Conservation (phyloP, 495 filamentous ascomycete species). For the Hypoxylon trugodes region DNA sequence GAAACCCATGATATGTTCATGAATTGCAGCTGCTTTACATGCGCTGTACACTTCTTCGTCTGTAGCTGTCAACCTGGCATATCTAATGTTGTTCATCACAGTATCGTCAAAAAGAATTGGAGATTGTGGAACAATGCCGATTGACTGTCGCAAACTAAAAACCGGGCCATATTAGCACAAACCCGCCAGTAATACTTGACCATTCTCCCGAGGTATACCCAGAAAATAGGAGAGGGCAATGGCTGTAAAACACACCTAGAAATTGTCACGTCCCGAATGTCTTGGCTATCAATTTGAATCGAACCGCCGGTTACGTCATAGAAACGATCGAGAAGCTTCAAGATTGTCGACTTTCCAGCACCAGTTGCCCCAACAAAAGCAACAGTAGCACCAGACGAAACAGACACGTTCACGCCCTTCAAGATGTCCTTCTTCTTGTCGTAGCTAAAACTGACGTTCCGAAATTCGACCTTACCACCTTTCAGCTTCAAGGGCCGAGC, state of each 20-base stretch:
- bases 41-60: slow-evolving; percentile 74
- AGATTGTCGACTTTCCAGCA: slow-evolving; percentile 77
- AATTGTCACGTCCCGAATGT: slow-evolving; percentile 73
- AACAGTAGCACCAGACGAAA: slow-evolving; percentile 68
- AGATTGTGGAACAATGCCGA: slow-evolving; percentile 78
- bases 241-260: slow-evolving; percentile 50
- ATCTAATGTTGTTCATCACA: slow-evolving; percentile 77
- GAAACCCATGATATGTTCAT: slow-evolving; percentile 73
- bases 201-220: background rate
- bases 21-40: slow-evolving; percentile 73
- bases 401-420: slow-evolving; percentile 69
- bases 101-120: slow-evolving; percentile 76
- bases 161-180: slow-evolving; percentile 15
- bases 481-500: slow-evolving; percentile 64
- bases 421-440: slow-evolving; percentile 72
- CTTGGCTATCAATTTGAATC: slow-evolving; percentile 78
- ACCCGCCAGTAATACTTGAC: background rate
- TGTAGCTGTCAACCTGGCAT: slow-evolving; percentile 67
- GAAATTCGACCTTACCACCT: slow-evolving; percentile 70
- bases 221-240: background rate
- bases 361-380: slow-evolving; percentile 83
- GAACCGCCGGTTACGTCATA: slow-evolving; percentile 71
- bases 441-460: slow-evolving; percentile 74
- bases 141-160: slow-evolving; percentile 68
- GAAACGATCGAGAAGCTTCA: slow-evolving; percentile 75